These are phyloP conservation scores for Pyrenopolyporus hunteri DNA, from an alignment of 495 filamentous ascomycete genomes.

Conservation along the genomic window DNA sequence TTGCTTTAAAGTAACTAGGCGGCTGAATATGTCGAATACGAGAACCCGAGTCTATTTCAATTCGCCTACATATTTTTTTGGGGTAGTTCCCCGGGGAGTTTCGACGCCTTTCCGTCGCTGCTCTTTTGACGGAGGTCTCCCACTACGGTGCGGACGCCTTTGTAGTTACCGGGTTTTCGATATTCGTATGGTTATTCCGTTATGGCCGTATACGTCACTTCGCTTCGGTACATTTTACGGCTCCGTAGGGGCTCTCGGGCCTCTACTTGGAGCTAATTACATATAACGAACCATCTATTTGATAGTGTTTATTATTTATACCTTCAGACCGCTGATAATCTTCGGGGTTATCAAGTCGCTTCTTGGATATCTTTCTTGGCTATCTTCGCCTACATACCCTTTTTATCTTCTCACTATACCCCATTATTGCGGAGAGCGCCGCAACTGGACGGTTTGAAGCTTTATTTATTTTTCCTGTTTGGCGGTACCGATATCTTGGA, in stretches of 20 bases:
- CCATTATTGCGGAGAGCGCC: constrained; percentile 20
- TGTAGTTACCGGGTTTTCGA: constrained; percentile 1
- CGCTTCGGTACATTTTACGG: constrained; percentile 13
- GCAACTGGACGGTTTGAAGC: constrained; percentile 22
- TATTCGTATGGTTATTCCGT: constrained; percentile 2
- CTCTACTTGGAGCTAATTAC: constrained; percentile 14
- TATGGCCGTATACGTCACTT: neutral
- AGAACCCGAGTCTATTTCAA: neutral
- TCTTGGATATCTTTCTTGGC: constrained; percentile 27
- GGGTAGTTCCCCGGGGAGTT: neutral
- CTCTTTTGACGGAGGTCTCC: neutral
- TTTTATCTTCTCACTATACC: constrained; percentile 36
- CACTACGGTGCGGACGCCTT: neutral
- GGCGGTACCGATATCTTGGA: neutral
- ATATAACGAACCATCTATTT: constrained; percentile 36
- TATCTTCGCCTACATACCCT: constrained; percentile 12
- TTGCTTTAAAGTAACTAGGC: constrained; percentile 41
- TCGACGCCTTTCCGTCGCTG: neutral
- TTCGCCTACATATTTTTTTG: constrained; percentile 14
- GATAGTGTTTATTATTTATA: constrained; percentile 37
- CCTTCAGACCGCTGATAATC: constrained; percentile 2
- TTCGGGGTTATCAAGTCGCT: constrained; percentile 14
- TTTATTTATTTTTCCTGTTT: constrained; percentile 12
- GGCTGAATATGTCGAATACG: neutral
- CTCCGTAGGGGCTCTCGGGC: neutral